Base-by-base conservation (phyloP, 768 basidiomycete species). In the Xerocomellus intermedius region DNA sequence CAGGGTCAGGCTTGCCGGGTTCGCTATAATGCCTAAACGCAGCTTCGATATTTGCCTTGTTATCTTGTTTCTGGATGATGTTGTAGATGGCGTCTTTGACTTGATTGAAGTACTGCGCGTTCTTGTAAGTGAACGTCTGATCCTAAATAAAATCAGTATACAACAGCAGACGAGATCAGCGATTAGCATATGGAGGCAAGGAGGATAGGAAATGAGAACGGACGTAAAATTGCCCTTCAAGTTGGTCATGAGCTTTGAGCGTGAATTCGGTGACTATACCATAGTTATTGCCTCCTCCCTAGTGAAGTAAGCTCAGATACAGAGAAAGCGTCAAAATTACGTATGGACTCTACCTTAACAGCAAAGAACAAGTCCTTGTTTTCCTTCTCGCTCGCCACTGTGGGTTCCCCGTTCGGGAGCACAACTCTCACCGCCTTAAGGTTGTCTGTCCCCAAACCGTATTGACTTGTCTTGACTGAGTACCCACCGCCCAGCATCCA, bases 401-500 rank as follows among this genome's bases (percentile, higher is more conserved):
- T 14, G 14, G 53, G 45, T 2, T 54, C 48, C 4, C 74, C 75
- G 39, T 63, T 61, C 8, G 73, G 71, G 2, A 68, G 48, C 16
- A 73, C 70, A 21, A 75, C 39, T 42, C 68, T 54, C 32, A 60
- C 64, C 28, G 44, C 60, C 14, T 45, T 54, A 28, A 76, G 46
- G 48, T 72, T 75, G 58, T 76, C 75, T 35, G 74, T 57, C 2
- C 65, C 64, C 10, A 75, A 54, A 2, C 74, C 72, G 50, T 63
- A 62, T 43, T 69, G 65, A 47, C 68, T 76, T 3, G 69, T 73
- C 50, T 69, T 68, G 52, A 60, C 58, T 0, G 73, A 71, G 58
- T 69, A 75, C 5, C 74, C 75, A 17, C 73, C 72, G 17, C 73
- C 73, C 6, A 74, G 52, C 35, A 71, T 46, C 59, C 61, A 74